Percentiles rank a stretch among this genome's conserved stretches.
Evolutionary conservation across 1,284 basidiomycete species (phyloP).

Genomic region (Retiboletus flavoniger): DNA sequence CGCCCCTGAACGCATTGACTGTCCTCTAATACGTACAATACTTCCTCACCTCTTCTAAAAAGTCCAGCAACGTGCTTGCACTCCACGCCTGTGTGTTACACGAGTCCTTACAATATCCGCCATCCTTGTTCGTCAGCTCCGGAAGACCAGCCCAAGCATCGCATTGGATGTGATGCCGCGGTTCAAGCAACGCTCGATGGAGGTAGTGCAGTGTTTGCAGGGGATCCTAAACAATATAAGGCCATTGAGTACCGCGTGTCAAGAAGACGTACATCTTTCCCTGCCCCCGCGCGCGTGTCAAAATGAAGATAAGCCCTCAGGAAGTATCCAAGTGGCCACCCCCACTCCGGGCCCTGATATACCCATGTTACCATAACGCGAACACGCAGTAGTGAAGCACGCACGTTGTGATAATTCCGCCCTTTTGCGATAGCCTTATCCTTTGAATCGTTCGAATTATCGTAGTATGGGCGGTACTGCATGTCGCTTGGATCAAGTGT

Average conservation of each 20-base stretch:
- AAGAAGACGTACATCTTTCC: constrained; percentile 57
- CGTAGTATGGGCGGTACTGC: constrained; percentile 87
- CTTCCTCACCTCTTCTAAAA: constrained; percentile 70
- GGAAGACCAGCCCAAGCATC: constrained; percentile 92
- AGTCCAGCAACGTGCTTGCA: constrained; percentile 83
- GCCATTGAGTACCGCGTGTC: neutral
- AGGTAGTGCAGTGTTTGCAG: constrained; percentile 76
- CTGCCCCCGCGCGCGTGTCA: constrained; percentile 60
- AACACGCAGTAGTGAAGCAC: constrained; percentile 21
- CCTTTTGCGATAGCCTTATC: constrained; percentile 87
- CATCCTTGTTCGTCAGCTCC: constrained; percentile 86
- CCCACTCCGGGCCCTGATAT: constrained; percentile 82
- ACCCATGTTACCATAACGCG: constrained; percentile 7
- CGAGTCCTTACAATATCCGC: constrained; percentile 79
- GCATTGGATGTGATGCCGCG: constrained; percentile 70
- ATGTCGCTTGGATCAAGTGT: constrained; percentile 84
- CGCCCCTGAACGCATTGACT: neutral
- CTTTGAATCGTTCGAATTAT: constrained; percentile 87
- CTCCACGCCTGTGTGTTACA: constrained; percentile 94
- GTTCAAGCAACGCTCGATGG: constrained; percentile 66
- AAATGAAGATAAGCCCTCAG: constrained; percentile 89
- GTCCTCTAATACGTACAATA: constrained; percentile 12
- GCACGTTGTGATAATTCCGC: constrained; percentile 81
- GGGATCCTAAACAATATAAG: constrained; percentile 49
- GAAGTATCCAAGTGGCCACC: constrained; percentile 94